phyloP scores from a whole-genome alignment of 73 alveolate species.

The Uronychia binucleata region DNA sequence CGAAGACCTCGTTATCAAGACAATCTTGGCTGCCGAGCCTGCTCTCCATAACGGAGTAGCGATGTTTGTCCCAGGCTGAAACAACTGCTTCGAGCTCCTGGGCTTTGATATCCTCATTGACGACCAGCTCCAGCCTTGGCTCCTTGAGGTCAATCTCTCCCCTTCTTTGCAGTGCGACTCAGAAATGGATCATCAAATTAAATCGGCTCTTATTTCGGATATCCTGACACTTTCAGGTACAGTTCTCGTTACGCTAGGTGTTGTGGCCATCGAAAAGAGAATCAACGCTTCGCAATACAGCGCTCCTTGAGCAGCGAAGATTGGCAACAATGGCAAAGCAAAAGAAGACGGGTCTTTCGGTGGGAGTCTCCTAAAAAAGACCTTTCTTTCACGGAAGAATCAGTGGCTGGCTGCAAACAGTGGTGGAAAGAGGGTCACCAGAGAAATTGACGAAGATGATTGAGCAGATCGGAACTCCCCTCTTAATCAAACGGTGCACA shows the following conservation, averaged over 20 bases:
- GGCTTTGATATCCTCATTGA: conserved; percentile 93
- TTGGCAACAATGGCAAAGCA: not conserved
- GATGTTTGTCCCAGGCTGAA: conserved; percentile 44
- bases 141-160: conserved; percentile 85
- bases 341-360: not conserved
- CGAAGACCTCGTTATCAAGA: conserved; percentile 59
- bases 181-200: conserved; percentile 79
- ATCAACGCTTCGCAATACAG: not conserved
- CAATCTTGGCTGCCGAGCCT: conserved; percentile 57
- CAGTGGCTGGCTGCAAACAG: conserved; percentile 1
- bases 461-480: not conserved
- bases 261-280: not conserved
- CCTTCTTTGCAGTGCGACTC: conserved; percentile 87
- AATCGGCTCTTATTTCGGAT: conserved; percentile 84
- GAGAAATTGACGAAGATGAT: not conserved
- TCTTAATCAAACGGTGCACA: not conserved
- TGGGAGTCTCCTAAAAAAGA: not conserved
- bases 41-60: conserved; percentile 40
- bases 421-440: not conserved
- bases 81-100: conserved; percentile 67
- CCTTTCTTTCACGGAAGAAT: not conserved
- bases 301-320: not conserved
- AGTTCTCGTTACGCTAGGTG: not conserved
- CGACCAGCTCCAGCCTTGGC: conserved; percentile 84
- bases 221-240: conserved; percentile 82